Evolutionary conservation across 768 basidiomycete species (phyloP).

Genomic region (Panus rudis): DNA sequence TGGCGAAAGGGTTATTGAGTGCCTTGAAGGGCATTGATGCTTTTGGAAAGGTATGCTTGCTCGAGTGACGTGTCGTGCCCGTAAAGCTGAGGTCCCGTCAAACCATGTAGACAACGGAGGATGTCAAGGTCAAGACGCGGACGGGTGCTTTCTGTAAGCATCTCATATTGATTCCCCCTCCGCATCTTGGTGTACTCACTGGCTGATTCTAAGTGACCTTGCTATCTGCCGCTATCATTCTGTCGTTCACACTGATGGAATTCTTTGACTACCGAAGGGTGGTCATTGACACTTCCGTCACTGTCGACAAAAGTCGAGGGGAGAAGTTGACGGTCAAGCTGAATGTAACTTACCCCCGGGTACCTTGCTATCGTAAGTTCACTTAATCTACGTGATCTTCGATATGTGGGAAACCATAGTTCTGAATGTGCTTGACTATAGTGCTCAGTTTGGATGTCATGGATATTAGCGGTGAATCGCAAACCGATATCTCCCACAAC

Average conservation of each 20-base stretch:
- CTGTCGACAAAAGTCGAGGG: slow-evolving; percentile 92
- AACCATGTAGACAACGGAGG: slow-evolving; percentile 91
- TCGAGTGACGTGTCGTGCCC: too few species aligned
- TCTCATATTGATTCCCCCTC: not conserved
- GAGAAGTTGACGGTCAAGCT: slow-evolving; percentile 89
- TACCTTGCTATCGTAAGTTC: slow-evolving; percentile 91
- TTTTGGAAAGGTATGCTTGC: slow-evolving; percentile 97
- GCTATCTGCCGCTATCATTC: slow-evolving; percentile 84
- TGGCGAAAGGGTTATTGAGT: slow-evolving; percentile 74
- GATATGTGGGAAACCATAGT: too few species aligned
- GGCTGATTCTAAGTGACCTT: slow-evolving; percentile 64
- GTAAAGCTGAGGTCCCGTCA: too few species aligned
- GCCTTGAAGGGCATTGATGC: slow-evolving; percentile 91
- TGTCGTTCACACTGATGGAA: slow-evolving; percentile 87
- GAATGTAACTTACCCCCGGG: slow-evolving; percentile 92
- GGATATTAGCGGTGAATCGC: slow-evolving; percentile 96
- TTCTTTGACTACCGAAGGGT: slow-evolving; percentile 92
- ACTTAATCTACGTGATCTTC: too few species aligned
- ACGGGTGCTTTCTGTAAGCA: slow-evolving; percentile 84
- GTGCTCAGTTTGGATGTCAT: slow-evolving; percentile 95
- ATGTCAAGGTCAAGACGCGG: slow-evolving; percentile 98
- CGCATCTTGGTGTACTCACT: slow-evolving; percentile 7
- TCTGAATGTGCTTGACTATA: slow-evolving; percentile 25
- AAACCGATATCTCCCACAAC: slow-evolving; percentile 86
- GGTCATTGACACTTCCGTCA: slow-evolving; percentile 81